Evolutionary conservation across 441 rosid genomes (phyloP).

Genomic region (Pelargonium australe): DNA sequence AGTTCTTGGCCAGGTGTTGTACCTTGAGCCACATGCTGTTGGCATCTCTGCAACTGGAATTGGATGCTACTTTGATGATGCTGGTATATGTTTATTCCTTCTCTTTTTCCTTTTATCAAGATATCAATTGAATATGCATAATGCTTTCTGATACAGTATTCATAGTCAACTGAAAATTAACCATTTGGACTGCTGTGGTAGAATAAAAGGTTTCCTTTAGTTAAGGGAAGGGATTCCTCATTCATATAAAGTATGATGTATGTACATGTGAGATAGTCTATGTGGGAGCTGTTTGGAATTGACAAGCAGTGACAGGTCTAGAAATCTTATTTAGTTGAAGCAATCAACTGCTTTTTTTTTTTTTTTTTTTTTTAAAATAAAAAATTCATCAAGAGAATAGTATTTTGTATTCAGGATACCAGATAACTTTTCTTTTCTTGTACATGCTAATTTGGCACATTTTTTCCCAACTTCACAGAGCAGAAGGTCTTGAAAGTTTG

Average conservation of each 20-base stretch:
- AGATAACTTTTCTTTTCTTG: background rate
- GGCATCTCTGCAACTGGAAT: conserved; percentile 76
- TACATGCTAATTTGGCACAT: background rate
- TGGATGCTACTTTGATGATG: conserved; percentile 89
- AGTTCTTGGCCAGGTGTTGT: conserved; percentile 74
- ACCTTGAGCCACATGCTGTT: conserved; percentile 82
- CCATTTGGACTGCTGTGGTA: background rate
- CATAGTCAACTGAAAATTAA: background rate
- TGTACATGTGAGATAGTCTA: background rate
- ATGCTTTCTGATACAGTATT: conserved; percentile 5
- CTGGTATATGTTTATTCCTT: conserved; percentile 35
- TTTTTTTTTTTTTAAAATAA: too few species aligned
- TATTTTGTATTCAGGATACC: too few species aligned
- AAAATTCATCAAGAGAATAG: too few species aligned
- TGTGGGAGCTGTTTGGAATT: too few species aligned
- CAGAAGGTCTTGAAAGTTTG: background rate
- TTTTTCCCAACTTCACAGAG: background rate
- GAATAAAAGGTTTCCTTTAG: background rate
- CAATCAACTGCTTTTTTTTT: too few species aligned
- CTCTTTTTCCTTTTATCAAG: background rate
- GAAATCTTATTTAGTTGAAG: too few species aligned
- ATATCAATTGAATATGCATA: background rate
- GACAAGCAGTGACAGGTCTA: too few species aligned
- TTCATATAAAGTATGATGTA: background rate
- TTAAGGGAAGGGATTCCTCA: background rate